Evolutionary conservation across 192 early-diverging fungal species (phyloP).

Genomic region (Coemansia pectinata): DNA sequence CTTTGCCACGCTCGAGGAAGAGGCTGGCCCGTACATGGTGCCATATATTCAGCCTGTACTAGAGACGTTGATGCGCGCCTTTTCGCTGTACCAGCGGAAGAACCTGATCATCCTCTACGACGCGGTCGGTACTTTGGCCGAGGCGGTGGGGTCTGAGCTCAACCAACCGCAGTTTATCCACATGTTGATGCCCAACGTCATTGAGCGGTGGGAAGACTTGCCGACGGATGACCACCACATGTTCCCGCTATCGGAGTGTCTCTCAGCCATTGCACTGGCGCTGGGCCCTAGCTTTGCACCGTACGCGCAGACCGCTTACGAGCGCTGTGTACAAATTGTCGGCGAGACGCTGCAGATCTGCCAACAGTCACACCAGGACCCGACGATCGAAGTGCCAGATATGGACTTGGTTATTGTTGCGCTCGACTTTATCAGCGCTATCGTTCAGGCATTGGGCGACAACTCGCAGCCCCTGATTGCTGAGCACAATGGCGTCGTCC

Average conservation of each 20-base stretch:
- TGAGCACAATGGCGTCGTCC: constrained; percentile 65
- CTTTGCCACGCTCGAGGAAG: constrained; percentile 95
- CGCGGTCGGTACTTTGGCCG: constrained; percentile 96
- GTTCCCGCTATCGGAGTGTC: constrained; percentile 93
- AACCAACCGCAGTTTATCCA: constrained; percentile 81
- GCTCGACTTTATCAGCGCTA: constrained; percentile 91
- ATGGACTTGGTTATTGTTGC: constrained; percentile 97
- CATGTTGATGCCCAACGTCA: constrained; percentile 83
- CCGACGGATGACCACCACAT: constrained; percentile 86
- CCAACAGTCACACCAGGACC: constrained; percentile 59
- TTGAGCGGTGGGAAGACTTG: constrained; percentile 81
- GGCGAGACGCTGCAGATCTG: constrained; percentile 72
- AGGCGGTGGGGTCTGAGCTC: constrained; percentile 81
- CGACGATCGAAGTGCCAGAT: constrained; percentile 65
- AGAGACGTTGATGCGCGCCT: constrained; percentile 75
- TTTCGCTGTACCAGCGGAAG: constrained; percentile 92
- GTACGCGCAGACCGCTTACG: constrained; percentile 82
- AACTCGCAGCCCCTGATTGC: constrained; percentile 77
- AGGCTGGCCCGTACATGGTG: constrained; percentile 74
- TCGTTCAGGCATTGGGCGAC: constrained; percentile 87
- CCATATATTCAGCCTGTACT: constrained; percentile 92
- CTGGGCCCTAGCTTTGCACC: constrained; percentile 86
- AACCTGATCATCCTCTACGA: constrained; percentile 97
- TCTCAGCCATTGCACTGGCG: constrained; percentile 83
- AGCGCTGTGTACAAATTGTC: constrained; percentile 89